Evolutionary conservation across 2,329 filamentous ascomycete species (phyloP), one percentile per base, ranked within the genome.

Genomic region (Hysterium pulicare): DNA sequence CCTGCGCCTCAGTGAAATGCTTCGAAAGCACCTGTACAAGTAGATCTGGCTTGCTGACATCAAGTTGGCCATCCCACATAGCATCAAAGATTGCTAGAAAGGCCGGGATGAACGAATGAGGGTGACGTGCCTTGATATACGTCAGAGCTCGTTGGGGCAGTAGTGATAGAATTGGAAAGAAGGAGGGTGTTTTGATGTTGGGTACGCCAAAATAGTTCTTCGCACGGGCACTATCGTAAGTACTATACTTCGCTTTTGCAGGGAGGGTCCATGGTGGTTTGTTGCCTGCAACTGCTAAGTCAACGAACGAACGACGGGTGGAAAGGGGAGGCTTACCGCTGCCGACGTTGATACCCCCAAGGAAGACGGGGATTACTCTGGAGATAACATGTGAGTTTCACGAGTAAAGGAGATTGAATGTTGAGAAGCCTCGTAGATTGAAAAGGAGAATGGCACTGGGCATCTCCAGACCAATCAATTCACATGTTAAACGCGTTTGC

Each of bases 241-340:
- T 54, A 37, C 76, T 71, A 57, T 88, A 83, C 1, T 57, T 62
- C 17, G 77, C 82, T 70, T 90, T 90, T 33, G 79, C 81, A 2
- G 82, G 78, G 22, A 87, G 71, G 0, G 73, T 73, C 84, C 85
- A 90, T 1, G 87, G 87, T 0, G 87, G 86, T 50, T 80, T 80
- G 64, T 93, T 91, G 38, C 84, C 84, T 80, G 38, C 23, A 21
- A 23, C 38, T 23, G n/a, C n/a, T n/a, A n/a, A n/a, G n/a, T n/a
- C n/a, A n/a, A n/a, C n/a, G n/a, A n/a, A n/a, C n/a, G n/a, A n/a
- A n/a, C n/a, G n/a, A n/a, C n/a, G n/a, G n/a, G n/a, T n/a, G n/a
- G n/a, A n/a, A n/a, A n/a, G n/a, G n/a, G n/a, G n/a, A n/a, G n/a
- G n/a, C 41, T 49, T 58, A 69, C 69, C 62, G 50, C 66, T 67